Conservation (phyloP, 2,329 filamentous ascomycete species). For the Xylaria sp. region DNA sequence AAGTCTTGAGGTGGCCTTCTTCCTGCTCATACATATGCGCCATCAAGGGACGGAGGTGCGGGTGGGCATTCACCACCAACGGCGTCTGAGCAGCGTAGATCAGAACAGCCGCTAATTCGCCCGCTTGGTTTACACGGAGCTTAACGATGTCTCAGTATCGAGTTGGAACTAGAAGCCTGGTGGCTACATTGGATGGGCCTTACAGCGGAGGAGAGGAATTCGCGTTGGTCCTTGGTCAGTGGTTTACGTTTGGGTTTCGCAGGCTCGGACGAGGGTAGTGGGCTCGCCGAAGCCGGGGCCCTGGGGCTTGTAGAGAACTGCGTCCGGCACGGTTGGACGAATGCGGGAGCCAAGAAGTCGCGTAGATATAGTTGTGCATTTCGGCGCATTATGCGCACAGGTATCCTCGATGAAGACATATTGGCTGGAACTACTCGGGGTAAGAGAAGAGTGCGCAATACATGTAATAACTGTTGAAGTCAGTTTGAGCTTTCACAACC, state of each 20-base stretch:
- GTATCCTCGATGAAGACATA: conserved; percentile 29
- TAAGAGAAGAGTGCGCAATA: too few species aligned
- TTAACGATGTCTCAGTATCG: conserved; percentile 35
- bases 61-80: conserved; percentile 75
- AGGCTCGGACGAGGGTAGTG: conserved; percentile 32
- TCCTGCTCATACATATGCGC: conserved; percentile 99
- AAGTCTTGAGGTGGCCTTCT: conserved; percentile 80
- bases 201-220: conserved; percentile 76
- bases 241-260: conserved; percentile 54
- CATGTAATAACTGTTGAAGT: too few species aligned
- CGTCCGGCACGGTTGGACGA: conserved; percentile 31
- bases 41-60: conserved; percentile 88
- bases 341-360: conserved; percentile 44
- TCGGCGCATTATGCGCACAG: conserved; percentile 28
- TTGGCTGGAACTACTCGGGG: background rate
- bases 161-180: background rate
- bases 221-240: conserved; percentile 69
- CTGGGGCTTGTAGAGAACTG: conserved; percentile 30
- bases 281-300: conserved; percentile 28
- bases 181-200: conserved; percentile 27
- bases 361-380: conserved; percentile 32
- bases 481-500: background rate
- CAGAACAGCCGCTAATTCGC: conserved; percentile 92
- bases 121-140: conserved; percentile 95
- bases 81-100: conserved; percentile 93